Conservation (phyloP, 108 stramenopile genomes). For the Skeletonema costatum region DNA sequence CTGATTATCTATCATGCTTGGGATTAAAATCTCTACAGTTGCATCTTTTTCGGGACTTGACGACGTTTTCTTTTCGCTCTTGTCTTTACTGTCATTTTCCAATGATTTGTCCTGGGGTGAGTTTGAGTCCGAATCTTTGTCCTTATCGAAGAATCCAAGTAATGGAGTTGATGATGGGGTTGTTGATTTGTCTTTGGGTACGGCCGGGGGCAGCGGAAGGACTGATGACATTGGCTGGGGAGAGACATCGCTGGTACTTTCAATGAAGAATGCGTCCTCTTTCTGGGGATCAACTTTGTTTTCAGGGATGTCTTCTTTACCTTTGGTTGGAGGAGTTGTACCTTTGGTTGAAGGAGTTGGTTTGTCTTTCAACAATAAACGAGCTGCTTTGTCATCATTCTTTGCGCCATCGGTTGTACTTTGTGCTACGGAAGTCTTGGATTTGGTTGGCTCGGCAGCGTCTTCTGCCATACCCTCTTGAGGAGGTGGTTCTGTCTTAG, state of each 20-base stretch:
- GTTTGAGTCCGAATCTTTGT: background rate
- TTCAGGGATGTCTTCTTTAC: background rate
- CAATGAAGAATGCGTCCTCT: background rate
- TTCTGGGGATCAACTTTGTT: background rate
- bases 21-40: slow-evolving; percentile 22
- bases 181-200: background rate
- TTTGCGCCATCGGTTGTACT: background rate
- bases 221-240: background rate
- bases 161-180: background rate
- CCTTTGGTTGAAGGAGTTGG: background rate
- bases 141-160: slow-evolving; percentile 16
- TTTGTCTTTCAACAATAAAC: background rate
- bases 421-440: background rate
- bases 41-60: background rate
- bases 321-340: background rate
- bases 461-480: background rate
- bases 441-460: background rate
- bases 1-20: slow-evolving; percentile 37
- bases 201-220: slow-evolving; percentile 17
- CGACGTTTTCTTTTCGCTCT: background rate
- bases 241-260: background rate
- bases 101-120: background rate
- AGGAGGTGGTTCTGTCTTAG: background rate
- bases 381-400: background rate
- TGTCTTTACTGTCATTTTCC: background rate